These are phyloP conservation scores for Fusarium virguliforme DNA, from an alignment of 2,329 filamentous ascomycete genomes.

Conservation along the genomic window DNA sequence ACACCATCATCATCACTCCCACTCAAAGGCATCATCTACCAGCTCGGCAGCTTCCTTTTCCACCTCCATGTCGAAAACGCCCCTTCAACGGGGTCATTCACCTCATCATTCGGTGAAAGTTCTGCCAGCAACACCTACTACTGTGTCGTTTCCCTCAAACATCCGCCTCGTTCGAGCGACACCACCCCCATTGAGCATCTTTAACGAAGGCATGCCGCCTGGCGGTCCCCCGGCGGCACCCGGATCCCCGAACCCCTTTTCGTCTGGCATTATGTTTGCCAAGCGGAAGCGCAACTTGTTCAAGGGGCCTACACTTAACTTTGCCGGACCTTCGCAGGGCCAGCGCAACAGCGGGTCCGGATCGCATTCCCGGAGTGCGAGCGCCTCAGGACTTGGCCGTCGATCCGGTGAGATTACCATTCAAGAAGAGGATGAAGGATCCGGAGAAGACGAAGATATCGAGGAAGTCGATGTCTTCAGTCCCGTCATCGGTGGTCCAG, in stretches of 20 bases:
- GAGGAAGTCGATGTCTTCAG: constrained; percentile 75
- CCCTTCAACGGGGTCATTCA: constrained; percentile 75
- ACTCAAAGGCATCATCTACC: constrained; percentile 95
- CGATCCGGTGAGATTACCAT: constrained; percentile 83
- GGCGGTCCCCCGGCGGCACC: constrained; percentile 59
- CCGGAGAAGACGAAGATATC: constrained; percentile 62
- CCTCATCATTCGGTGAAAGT: constrained; percentile 95
- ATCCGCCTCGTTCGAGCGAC: constrained; percentile 83
- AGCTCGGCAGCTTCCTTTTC: constrained; percentile 85
- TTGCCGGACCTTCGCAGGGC: constrained; percentile 60
- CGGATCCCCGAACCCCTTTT: constrained; percentile 72
- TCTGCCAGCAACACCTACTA: constrained; percentile 89
- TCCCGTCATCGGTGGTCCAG: constrained; percentile 64
- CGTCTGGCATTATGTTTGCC: constrained; percentile 80
- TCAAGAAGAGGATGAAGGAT: constrained; percentile 75
- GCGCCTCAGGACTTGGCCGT: constrained; percentile 75
- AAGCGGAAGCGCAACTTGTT: constrained; percentile 86
- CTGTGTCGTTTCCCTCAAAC: constrained; percentile 83
- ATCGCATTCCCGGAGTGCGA: constrained; percentile 71
- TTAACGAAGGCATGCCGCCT: constrained; percentile 72
- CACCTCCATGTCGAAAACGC: constrained; percentile 78
- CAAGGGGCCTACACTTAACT: constrained; percentile 81
- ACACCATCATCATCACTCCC: constrained; percentile 87
- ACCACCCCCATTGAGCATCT: constrained; percentile 66
- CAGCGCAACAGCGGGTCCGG: constrained; percentile 57